Percentiles rank a stretch among this genome's conserved stretches.
These are phyloP conservation scores for Panicum miliaceum DNA, from an alignment of 176 grass and related monocot genomes.

Conservation along the genomic window DNA sequence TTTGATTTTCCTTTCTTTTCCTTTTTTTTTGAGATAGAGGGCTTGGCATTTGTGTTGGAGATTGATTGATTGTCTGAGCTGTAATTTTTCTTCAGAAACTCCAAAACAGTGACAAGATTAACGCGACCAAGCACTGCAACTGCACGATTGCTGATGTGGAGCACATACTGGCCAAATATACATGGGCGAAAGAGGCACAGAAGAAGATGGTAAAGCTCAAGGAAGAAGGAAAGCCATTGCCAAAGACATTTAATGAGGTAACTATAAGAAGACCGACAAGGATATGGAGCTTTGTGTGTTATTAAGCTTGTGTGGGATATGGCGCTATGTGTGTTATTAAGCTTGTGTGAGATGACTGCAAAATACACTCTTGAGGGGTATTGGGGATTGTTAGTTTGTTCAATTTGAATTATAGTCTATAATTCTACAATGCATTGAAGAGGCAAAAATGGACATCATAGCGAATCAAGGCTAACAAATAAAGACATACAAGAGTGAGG, in stretches of 20 bases:
- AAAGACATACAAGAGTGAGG: neutral
- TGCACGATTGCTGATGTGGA: conserved; percentile 92
- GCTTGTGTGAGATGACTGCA: neutral
- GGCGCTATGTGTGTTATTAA: neutral
- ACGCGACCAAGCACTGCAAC: conserved; percentile 80
- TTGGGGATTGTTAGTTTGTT: neutral
- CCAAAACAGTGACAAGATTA: conserved; percentile 69
- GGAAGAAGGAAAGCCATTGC: conserved; percentile 87
- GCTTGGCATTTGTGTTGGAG: neutral
- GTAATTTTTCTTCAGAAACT: conserved; percentile 61
- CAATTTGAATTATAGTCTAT: neutral
- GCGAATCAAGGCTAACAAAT: neutral
- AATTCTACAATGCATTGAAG: neutral
- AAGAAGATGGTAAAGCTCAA: conserved; percentile 80
- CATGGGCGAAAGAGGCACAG: conserved; percentile 92
- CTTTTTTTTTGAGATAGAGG: neutral
- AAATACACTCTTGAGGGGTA: neutral
- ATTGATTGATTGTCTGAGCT: conserved; percentile 16
- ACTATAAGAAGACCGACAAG: neutral
- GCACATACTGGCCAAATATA: conserved; percentile 87
- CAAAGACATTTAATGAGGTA: conserved; percentile 84
- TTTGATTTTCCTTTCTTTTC: neutral
- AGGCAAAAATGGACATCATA: neutral
- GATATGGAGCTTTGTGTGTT: neutral
- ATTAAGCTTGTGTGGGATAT: neutral